Evolutionary conservation across 768 basidiomycete genomes (phyloP), one percentile per base, ranked within the genome.

Genomic region (Lentinus brumalis): DNA sequence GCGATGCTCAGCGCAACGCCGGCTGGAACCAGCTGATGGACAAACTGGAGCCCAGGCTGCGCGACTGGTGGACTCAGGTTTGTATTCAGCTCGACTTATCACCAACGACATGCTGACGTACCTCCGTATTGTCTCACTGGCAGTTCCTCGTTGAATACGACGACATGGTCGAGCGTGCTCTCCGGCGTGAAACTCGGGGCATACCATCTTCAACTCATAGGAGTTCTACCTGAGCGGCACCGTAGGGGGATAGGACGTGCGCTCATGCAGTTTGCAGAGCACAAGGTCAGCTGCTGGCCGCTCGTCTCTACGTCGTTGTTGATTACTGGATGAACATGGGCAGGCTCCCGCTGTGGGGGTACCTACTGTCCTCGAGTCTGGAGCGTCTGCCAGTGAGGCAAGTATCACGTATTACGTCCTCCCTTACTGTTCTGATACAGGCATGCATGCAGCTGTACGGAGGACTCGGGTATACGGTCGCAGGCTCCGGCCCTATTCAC

Each of bases 161-260:
- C 21, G 50, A 31, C 1, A 53, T 65, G 2, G 49, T 40, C 5
- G 64, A 65, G 31, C n/a, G 29, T 4, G 44, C 53, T 29, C 50
- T 57, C n/a, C 7, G 60, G 53, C 2, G 60, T 62, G 8, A 65
- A 65, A 38, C 64, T 61, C 11, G 60, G 57, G 10, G 53, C 31
- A 21, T 65, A 62, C 8, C 60, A 65, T 45, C 54, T 53, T 14
- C 64, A 65, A 40, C 38, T 61, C 26, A 54, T 65, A 18, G 64
- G 60, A 3, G 57, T 62, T 1, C 9, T 30, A 4, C 64, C 60
- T 4, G 49, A 58, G 14, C 50, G 53, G 30, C 64, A 62, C 31
- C 39, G 35, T 30, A 61, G 54, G 29, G 64, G 64, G 12, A 53
- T 61, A 1, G 64, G 49, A 11, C 35, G n/a, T 1, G 42, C 64